Base-by-base conservation (phyloP, 495 filamentous ascomycete species). In the Penicillium parvum region DNA sequence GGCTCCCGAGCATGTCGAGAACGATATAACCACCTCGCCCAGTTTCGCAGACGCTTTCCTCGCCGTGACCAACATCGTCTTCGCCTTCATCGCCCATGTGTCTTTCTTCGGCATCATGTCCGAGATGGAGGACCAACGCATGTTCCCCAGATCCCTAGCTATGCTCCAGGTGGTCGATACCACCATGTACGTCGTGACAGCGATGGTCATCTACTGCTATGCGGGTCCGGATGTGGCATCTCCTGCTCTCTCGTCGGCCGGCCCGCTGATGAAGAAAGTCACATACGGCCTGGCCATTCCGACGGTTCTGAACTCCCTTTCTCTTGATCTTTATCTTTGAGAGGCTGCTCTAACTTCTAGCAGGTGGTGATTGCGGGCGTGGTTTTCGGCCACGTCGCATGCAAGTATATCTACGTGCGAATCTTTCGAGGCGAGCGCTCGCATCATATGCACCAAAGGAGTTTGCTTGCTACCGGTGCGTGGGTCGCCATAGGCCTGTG, bases 221-320 rank as follows among this genome's bases (percentile, higher is more conserved):
- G 79, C 80, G 2, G 87, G 88, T 14, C 59, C 61, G 1, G 62
- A 66, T n/a, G 86, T 91, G 28, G 49, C 65, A 5, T 81, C 80
- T 1, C 87, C 87, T 0, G 85, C 86, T 3, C 73, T 91, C 0
- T 74, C 80, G 11, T 82, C 82, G 0, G 79, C 84, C 7, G 72
- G 78, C 8, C 64, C 68, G 1, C 19, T 77, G 0, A 58, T 90
- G 11, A 75, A 77, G 43, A 88, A 86, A 61, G 61, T 90, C 9
- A 82, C 84, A 1, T 92, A 83, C 49, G 86, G 86, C 4, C 65
- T 91, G 32, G 86, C 85, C 3, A 65, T 86, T 7, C 86, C 86
- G 0, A 86, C 83, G 21, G 23, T 37, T 3, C 18, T 17, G 14
- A 23, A 3, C 19, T 9, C 15, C 5, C 22, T 8, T 2, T 20